Evolutionary conservation across 2,329 filamentous ascomycete species (phyloP).

Genomic region (Aspergillus felis): DNA sequence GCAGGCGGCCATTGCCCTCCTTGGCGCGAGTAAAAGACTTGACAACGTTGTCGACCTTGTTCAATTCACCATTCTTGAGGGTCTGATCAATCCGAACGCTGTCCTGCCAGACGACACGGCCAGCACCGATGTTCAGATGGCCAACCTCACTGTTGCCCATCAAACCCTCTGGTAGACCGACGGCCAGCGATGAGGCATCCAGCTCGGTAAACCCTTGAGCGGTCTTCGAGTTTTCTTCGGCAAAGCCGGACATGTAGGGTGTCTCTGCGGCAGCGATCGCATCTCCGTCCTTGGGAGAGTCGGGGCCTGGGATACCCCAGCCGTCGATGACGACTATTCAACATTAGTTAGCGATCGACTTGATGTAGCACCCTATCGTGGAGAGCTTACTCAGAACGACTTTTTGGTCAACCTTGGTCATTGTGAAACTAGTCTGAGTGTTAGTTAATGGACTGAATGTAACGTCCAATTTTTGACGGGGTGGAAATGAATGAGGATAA

Average conservation of each 20-base stretch:
- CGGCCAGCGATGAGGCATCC: conserved; percentile 91
- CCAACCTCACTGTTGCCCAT: conserved; percentile 99
- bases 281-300: conserved; percentile 83
- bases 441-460: conserved; percentile 17
- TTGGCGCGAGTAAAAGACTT: conserved; percentile 74
- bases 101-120: conserved; percentile 97
- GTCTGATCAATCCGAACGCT: conserved; percentile 93
- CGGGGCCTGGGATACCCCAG: conserved; percentile 82
- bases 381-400: conserved; percentile 59
- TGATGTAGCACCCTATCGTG: conserved; percentile 10
- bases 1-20: conserved; percentile 84
- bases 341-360: conserved; percentile 28
- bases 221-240: conserved; percentile 61
- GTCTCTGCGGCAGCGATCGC: conserved; percentile 92
- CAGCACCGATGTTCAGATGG: conserved; percentile 96
- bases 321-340: conserved; percentile 91
- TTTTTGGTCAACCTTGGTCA: conserved; percentile 67
- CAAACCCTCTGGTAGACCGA: conserved; percentile 90
- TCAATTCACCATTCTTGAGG: conserved; percentile 79
- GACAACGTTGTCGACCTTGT: conserved; percentile 72
- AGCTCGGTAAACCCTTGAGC: conserved; percentile 85
- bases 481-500: background rate
- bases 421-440: conserved; percentile 38
- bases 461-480: conserved; percentile 2
- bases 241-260: conserved; percentile 88